A percentile compares a stretch with the other conserved stretches of the same genome.
Conservation (phyloP, 345 rosid genomes). For the Eucalyptus erythrocorys region DNA sequence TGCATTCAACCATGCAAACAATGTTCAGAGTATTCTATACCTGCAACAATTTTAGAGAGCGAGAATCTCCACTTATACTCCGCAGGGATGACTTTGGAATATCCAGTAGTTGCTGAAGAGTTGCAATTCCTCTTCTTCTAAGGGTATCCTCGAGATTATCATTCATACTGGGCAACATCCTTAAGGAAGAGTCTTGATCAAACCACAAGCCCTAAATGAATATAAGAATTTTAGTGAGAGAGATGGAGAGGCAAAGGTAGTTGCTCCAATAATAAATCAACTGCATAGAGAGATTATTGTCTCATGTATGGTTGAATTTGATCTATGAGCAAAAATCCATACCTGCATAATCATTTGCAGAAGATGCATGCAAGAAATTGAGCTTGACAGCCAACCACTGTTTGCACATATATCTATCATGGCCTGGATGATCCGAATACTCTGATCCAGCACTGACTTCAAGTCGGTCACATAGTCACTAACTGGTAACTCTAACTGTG, state of each 20-base stretch:
- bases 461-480: slow-evolving; percentile 91
- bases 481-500: slow-evolving; percentile 76
- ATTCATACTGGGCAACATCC: slow-evolving; percentile 94
- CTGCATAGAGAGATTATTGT: background rate
- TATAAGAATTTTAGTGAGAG: background rate
- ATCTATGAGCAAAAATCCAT: background rate
- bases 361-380: slow-evolving; percentile 89
- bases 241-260: background rate
- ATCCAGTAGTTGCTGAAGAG: slow-evolving; percentile 59
- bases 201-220: slow-evolving; percentile 75
- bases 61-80: slow-evolving; percentile 41
- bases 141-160: slow-evolving; percentile 39
- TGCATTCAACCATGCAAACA: background rate
- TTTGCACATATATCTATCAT: slow-evolving; percentile 98
- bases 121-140: slow-evolving; percentile 39
- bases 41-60: slow-evolving; percentile 51
- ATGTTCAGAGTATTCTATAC: slow-evolving; percentile 6
- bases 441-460: slow-evolving; percentile 95
- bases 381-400: slow-evolving; percentile 96
- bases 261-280: background rate
- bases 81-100: slow-evolving; percentile 49
- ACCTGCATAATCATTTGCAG: slow-evolving; percentile 99
- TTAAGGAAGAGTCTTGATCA: slow-evolving; percentile 56
- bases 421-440: slow-evolving; percentile 95
- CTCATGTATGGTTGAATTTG: background rate